phyloP scores from a whole-genome alignment of 2,329 filamentous ascomycete species.

The Talaromyces sp. region DNA sequence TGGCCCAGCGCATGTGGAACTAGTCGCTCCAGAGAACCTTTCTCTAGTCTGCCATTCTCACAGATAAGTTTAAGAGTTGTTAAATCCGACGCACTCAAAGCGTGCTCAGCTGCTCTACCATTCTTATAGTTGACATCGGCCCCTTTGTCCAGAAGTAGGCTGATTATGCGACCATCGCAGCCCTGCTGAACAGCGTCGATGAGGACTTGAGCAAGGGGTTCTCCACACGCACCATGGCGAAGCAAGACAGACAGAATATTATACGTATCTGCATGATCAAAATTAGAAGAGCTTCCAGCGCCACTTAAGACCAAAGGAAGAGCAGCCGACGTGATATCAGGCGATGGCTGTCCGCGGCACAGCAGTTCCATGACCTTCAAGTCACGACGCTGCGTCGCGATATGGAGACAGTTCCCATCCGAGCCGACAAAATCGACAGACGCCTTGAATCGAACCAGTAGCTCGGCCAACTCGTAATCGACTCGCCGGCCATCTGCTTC shows the following conservation, averaged over 20 bases:
- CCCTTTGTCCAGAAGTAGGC: neutral
- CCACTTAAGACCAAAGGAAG: neutral
- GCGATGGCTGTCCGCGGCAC: neutral
- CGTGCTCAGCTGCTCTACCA: neutral
- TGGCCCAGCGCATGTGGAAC: neutral
- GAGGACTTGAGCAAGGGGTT: neutral
- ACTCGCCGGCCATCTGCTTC: neutral
- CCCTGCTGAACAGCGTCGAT: neutral
- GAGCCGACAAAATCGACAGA: conserved; percentile 1
- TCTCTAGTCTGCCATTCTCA: neutral
- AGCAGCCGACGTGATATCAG: neutral
- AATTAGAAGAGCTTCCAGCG: neutral
- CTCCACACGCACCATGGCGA: neutral
- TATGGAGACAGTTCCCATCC: neutral
- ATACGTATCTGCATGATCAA: neutral
- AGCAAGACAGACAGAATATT: neutral
- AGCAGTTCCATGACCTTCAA: neutral
- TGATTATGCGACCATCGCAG: neutral
- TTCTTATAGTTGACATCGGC: neutral
- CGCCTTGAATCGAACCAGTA: neutral
- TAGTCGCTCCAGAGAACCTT: neutral
- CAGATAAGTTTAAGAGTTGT: neutral
- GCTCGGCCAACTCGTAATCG: neutral
- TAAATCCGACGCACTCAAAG: neutral
- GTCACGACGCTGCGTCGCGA: neutral